Evolutionary conservation across 2,329 filamentous ascomycete species (phyloP), one percentile per base, ranked within the genome.

Genomic region (Dactylellina haptotyla): DNA sequence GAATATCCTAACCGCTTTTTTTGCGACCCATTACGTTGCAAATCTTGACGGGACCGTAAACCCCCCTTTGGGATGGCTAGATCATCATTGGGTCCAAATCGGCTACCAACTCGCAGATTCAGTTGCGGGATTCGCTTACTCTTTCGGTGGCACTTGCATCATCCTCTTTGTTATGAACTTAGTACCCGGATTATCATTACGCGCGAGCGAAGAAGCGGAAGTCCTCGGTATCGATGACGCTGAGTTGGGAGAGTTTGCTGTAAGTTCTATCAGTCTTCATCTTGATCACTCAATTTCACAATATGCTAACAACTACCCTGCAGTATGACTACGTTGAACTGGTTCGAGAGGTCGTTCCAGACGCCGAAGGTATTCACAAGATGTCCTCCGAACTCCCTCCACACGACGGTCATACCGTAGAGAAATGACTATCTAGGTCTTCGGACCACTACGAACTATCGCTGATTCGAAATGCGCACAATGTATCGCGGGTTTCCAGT

Each of bases 241-340:
- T 23, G 92, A 97, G 82, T 91, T 96, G 79, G 93, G 93, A 80
- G 93, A 96, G 83, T 96, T 95, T 80, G 93, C 92, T n/a, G 85
- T 86, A 83, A 80, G 84, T 83, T 39, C 20, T 14, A 43, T 56
- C 37, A 8, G 34, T 28, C 39, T 18, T 16, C 28, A 3, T 45
- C 12, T 53, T 46, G n/a, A n/a, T n/a, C n/a, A n/a, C n/a, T n/a
- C n/a, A n/a, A n/a, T 28, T 54, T 32, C 14, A 69, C 23, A 56
- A 8, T 37, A 9, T 39, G 45, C 63, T 75, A 61, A 75, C 56
- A 54, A 63, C 50, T 16, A 28, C 18, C n/a, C n/a, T 10, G 50
- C 75, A 86, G 83, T 96, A 96, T 80, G 93, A 96, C 81, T 96
- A 96, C 78, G 91, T 96, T 76, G 92, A 96, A 84, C 84, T 95